Percentiles rank a stretch among this genome's conserved stretches.
Conservation (phyloP, 1,284 basidiomycete genomes). For the Wolfiporia cocos region DNA sequence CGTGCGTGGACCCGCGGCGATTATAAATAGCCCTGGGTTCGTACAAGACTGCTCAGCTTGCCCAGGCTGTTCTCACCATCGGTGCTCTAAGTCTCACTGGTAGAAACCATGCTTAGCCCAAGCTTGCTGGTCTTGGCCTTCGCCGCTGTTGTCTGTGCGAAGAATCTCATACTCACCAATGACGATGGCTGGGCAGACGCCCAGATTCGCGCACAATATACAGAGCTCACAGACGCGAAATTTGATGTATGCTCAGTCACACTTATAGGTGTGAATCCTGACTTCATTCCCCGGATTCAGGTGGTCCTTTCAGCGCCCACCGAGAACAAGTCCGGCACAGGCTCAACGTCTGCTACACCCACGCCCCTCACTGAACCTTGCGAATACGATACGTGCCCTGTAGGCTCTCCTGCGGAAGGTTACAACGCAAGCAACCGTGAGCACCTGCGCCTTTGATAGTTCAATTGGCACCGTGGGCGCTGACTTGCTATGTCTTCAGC, state of each 20-base stretch:
- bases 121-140: background rate
- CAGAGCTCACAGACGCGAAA: constrained; percentile 27
- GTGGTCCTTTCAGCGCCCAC: constrained; percentile 38
- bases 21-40: too few relatives aligned
- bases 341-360: constrained; percentile 26
- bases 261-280: too few relatives aligned
- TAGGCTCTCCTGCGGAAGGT: constrained; percentile 37
- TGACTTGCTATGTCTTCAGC: constrained; percentile 5
- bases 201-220: constrained; percentile 33
- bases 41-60: too few relatives aligned
- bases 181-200: constrained; percentile 39
- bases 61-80: too few relatives aligned
- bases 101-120: too few relatives aligned
- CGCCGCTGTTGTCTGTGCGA: background rate
- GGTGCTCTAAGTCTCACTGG: too few relatives aligned
- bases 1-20: too few relatives aligned
- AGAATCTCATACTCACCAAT: constrained; percentile 25
- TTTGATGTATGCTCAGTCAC: constrained; percentile 30
- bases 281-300: constrained; percentile 15
- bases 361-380: constrained; percentile 27
- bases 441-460: constrained; percentile 11
- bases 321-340: constrained; percentile 36
- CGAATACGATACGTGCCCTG: constrained; percentile 34
- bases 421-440: constrained; percentile 35
- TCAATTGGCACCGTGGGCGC: background rate